These are phyloP conservation scores for Verticillium dahliae DNA, from an alignment of 2,329 filamentous ascomycete species.

Conservation along the genomic window DNA sequence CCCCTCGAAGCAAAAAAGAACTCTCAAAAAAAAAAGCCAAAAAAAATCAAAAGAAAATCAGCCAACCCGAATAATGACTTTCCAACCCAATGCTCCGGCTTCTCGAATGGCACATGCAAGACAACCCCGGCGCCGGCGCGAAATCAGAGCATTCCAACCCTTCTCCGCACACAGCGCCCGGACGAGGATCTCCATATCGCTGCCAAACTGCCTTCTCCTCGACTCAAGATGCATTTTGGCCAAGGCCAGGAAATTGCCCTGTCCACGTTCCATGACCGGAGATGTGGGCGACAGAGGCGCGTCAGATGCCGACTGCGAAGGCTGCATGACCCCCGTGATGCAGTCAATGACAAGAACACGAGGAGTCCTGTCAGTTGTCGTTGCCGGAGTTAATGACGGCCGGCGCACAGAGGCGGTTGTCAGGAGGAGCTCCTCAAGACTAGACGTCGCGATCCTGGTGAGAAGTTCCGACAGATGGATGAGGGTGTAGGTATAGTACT, in stretches of 20 bases:
- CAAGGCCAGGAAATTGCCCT: slow-evolving; percentile 32
- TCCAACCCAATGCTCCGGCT: slow-evolving; percentile 63
- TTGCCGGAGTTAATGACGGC: slow-evolving; percentile 20
- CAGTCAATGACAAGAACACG: slow-evolving; percentile 57
- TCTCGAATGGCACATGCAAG: slow-evolving; percentile 69
- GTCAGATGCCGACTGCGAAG: slow-evolving; percentile 33
- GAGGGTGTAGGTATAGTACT: slow-evolving; percentile 53
- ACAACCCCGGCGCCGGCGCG: slow-evolving; percentile 60
- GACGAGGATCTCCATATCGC: slow-evolving; percentile 63
- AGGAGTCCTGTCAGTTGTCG: slow-evolving; percentile 19
- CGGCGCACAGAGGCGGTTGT: slow-evolving; percentile 23
- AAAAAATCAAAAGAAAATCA: slow-evolving; percentile 15
- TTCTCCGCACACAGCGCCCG: slow-evolving; percentile 67
- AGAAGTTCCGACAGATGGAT: slow-evolving; percentile 54
- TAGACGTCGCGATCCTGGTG: slow-evolving; percentile 32
- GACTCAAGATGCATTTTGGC: slow-evolving; percentile 51
- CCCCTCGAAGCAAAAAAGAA: too few species aligned
- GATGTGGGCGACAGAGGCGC: slow-evolving; percentile 33
- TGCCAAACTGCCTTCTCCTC: slow-evolving; percentile 51
- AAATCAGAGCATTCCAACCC: slow-evolving; percentile 69
- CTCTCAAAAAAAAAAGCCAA: too few species aligned
- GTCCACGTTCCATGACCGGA: slow-evolving; percentile 33
- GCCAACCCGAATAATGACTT: slow-evolving; percentile 57
- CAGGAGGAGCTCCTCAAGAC: slow-evolving; percentile 39
- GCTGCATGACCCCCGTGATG: slow-evolving; percentile 44